A percentile compares a stretch with the other conserved stretches of the same genome.
Evolutionary conservation across 2,329 filamentous ascomycete species (phyloP).

Genomic region (Cladophialophora bantiana): DNA sequence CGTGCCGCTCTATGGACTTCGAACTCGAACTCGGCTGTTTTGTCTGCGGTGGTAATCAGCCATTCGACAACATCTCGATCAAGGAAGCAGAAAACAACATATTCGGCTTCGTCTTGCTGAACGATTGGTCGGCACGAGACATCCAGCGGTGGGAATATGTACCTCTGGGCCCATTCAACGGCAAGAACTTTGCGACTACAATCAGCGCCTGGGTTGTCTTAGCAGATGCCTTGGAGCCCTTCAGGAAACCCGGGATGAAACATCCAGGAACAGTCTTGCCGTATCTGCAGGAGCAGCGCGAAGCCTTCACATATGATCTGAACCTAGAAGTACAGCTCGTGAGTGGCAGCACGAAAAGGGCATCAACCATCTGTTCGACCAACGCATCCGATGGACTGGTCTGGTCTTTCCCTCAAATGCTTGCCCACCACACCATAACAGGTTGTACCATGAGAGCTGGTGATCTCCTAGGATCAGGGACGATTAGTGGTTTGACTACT

Average conservation of each 20-base stretch:
- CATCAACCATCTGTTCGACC: constrained; percentile 7
- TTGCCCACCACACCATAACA: constrained; percentile 19
- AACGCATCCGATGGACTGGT: constrained; percentile 10
- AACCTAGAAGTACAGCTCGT: constrained; percentile 14
- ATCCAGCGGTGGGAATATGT: constrained; percentile 24
- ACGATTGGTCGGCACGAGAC: constrained; percentile 68
- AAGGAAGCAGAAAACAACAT: constrained; percentile 71
- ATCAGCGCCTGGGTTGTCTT: constrained; percentile 25
- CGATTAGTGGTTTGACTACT: constrained; percentile 8
- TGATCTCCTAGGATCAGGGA: constrained; percentile 20
- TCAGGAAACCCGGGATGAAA: constrained; percentile 6
- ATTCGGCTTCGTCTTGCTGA: constrained; percentile 81
- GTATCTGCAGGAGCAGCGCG: constrained; percentile 10
- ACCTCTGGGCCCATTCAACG: constrained; percentile 26
- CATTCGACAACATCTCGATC: constrained; percentile 62
- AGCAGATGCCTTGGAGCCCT: constrained; percentile 25
- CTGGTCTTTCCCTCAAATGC: constrained; percentile 20
- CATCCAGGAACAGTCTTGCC: constrained; percentile 1
- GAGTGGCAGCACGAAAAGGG: constrained; percentile 9
- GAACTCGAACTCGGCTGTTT: constrained; percentile 82
- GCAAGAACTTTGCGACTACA: constrained; percentile 27
- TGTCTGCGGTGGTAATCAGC: constrained; percentile 69
- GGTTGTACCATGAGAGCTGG: constrained; percentile 14
- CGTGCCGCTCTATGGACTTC: constrained; percentile 73
- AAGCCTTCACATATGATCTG: constrained; percentile 9